Conservation (phyloP, 2,329 filamentous ascomycete genomes). For the Lecanicillium sp. region DNA sequence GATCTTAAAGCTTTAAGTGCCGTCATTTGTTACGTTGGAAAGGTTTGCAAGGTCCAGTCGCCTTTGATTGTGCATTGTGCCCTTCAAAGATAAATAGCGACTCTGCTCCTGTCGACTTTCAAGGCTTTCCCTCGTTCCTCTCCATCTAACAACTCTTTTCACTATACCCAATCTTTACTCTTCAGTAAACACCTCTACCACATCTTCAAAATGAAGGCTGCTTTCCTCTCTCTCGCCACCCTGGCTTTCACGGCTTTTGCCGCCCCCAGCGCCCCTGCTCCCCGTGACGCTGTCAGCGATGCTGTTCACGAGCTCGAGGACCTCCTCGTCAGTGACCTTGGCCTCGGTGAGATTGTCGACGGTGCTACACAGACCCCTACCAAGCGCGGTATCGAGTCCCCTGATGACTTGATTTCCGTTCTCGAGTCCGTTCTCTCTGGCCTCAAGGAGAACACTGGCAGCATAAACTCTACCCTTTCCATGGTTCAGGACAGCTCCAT, state of each 20-base stretch:
- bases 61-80: too few relatives aligned
- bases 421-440: slow-evolving; percentile 2
- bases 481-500: slow-evolving; percentile 15
- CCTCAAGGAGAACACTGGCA: slow-evolving; percentile 7
- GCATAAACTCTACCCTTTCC: slow-evolving; percentile 11
- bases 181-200: neutral
- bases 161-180: neutral
- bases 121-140: neutral
- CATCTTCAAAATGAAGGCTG: slow-evolving; percentile 16
- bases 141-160: neutral
- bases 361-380: neutral
- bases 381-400: slow-evolving; percentile 5
- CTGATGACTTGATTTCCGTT: slow-evolving; percentile 3
- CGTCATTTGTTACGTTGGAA: too few relatives aligned
- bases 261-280: slow-evolving; percentile 10
- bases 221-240: slow-evolving; percentile 16
- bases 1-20: too few relatives aligned
- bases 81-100: neutral
- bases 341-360: slow-evolving; percentile 6
- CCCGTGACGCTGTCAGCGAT: slow-evolving; percentile 1
- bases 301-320: slow-evolving; percentile 2
- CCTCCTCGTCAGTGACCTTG: slow-evolving; percentile 1
- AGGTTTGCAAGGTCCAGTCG: too few relatives aligned
- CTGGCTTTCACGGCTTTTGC: slow-evolving; percentile 15
- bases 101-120: neutral